Evolutionary conservation across 2,329 filamentous ascomycete species (phyloP).

Genomic region (Pseudopyricularia cyperi): DNA sequence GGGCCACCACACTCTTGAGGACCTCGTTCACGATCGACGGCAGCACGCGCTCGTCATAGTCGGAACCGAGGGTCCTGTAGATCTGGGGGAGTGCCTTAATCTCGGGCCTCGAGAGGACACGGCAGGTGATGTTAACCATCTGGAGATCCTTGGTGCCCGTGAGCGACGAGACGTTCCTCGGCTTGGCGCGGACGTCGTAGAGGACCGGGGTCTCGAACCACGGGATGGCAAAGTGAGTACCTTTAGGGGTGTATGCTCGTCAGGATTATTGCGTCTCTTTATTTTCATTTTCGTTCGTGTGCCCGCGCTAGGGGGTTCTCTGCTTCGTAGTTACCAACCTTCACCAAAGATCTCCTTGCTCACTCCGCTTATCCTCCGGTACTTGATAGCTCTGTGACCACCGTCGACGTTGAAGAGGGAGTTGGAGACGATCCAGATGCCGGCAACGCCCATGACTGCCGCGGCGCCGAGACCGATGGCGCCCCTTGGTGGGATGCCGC

Average conservation of each 20-base stretch:
- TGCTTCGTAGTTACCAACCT: constrained; percentile 41
- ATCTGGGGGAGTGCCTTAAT: constrained; percentile 88
- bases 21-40: constrained; percentile 99
- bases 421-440: constrained; percentile 39
- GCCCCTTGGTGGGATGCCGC: neutral
- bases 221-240: constrained; percentile 85
- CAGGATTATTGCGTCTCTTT: neutral
- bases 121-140: constrained; percentile 99
- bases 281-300: neutral
- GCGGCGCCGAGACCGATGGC: constrained; percentile 28
- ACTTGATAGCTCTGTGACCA: constrained; percentile 98
- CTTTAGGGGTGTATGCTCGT: constrained; percentile 26
- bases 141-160: constrained; percentile 98
- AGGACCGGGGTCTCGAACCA: constrained; percentile 97
- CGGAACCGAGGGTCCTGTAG: constrained; percentile 85
- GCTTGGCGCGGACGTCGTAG: constrained; percentile 96
- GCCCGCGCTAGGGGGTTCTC: no score
- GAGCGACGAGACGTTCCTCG: constrained; percentile 88
- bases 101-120: constrained; percentile 87
- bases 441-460: constrained; percentile 31
- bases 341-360: constrained; percentile 92
- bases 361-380: constrained; percentile 82
- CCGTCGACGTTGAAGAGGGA: constrained; percentile 78
- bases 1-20: constrained; percentile 93
- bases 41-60: constrained; percentile 94